Base-by-base conservation (phyloP, 768 basidiomycete genomes). In the Kwoniella botswanensis region DNA sequence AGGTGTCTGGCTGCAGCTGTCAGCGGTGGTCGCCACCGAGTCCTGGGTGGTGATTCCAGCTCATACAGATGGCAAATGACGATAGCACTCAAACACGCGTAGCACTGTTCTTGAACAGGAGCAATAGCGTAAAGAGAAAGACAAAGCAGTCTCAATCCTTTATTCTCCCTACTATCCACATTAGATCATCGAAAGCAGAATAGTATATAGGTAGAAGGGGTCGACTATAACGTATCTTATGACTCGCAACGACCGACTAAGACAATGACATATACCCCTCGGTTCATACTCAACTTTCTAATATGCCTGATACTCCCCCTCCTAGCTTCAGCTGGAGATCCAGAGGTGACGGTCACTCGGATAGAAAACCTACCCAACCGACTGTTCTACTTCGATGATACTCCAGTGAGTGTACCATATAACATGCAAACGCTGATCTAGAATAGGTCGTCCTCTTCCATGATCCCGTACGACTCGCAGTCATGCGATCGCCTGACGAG, bases 361-460 rank as follows among this genome's bases (percentile, higher is more conserved):
- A 92, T 96, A 82, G 78, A 88, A 59, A 91, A 92, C 82, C 85
- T 92, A 44, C 93, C 94, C 10, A 88, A 88, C 13, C 87, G 88
- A 76, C 80, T 96, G 63, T 92, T 91, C 85, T 98, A 94, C 87
- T 97, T 98, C 84, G 92, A 98, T 72, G 96, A 97, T 84, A 90
- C 93, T 7, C 84, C 90, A 41, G 95, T 95, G 75, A 76, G 91
- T 86, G 13, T 21, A 5, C 17, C 54, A 42, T 53, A 66, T 22
- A 11, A 54, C 42, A 21, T 54, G 58, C 22, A 4, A 10, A n/a
- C n/a, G n/a, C 63, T 57, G 55, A 41, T 24, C n/a, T 55, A 12
- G 11, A 24, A 0, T 81, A 91, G 90, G 85, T 84, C 24, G 91
- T 90, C n/a, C 85, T 96, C 59, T 94, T 92, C 77, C 93, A 94